Percentiles rank a stretch among this genome's conserved stretches.
Conservation (phyloP, 306 rosid genomes). For the Cucurbita ficifolia region DNA sequence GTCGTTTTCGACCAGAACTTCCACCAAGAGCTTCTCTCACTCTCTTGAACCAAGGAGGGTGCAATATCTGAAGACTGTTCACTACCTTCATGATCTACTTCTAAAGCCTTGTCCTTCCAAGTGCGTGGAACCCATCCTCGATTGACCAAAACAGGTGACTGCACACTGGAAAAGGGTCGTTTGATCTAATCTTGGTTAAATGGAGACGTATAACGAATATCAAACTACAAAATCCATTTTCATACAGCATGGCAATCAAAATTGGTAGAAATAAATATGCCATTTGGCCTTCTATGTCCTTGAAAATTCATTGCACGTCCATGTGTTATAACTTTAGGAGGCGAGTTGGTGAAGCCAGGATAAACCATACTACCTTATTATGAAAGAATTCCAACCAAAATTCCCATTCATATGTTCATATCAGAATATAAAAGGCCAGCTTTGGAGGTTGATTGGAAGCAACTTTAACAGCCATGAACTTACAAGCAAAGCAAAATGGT, state of each 20-base stretch:
- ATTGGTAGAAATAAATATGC: not conserved
- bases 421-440: not conserved
- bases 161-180: constrained; percentile 33
- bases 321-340: not conserved
- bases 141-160: constrained; percentile 60
- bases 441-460: not conserved
- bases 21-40: constrained; percentile 66
- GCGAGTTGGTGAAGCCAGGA: not conserved
- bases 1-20: constrained; percentile 53
- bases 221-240: not conserved
- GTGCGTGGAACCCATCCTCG: constrained; percentile 96
- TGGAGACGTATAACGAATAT: not conserved
- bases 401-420: not conserved
- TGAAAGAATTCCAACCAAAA: not conserved
- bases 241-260: not conserved
- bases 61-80: constrained; percentile 19
- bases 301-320: not conserved
- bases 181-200: constrained; percentile 9
- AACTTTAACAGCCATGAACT: not conserved
- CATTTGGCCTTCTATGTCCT: not conserved
- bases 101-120: constrained; percentile 60
- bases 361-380: not conserved
- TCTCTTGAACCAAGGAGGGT: constrained; percentile 22
- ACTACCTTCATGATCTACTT: constrained; percentile 18
- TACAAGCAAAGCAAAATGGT: not conserved